Percentiles rank a stretch among this genome's conserved stretches.
phyloP scores from a whole-genome alignment of 2,329 filamentous ascomycete species.

The Scopulariopsis brevicaulis region DNA sequence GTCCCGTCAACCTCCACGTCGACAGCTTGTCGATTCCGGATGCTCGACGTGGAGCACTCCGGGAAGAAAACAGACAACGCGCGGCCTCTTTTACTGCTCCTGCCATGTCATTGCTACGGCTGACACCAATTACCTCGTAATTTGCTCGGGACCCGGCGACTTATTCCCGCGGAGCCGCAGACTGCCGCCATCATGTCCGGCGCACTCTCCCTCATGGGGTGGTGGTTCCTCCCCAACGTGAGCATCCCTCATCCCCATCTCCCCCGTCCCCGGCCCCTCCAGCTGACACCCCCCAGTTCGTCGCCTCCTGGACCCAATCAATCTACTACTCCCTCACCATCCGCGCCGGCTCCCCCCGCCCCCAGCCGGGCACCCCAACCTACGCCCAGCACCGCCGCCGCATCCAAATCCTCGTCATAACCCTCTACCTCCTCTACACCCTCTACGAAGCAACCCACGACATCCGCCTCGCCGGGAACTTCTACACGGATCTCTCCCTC shows the following conservation, averaged over 20 bases:
- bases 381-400: slow-evolving; percentile 65
- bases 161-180: neutral
- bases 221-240: slow-evolving; percentile 37
- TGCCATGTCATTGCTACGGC: neutral
- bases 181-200: slow-evolving; percentile 22
- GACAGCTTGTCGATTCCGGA: neutral
- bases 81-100: neutral
- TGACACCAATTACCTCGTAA: neutral
- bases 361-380: slow-evolving; percentile 55
- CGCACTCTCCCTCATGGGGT: slow-evolving; percentile 33
- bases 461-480: slow-evolving; percentile 59
- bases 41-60: neutral
- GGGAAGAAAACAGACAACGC: neutral
- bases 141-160: neutral
- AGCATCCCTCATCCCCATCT: slow-evolving; percentile 7
- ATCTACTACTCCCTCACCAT: slow-evolving; percentile 83
- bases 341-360: slow-evolving; percentile 77
- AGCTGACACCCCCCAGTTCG: slow-evolving; percentile 41
- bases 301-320: slow-evolving; percentile 64
- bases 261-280: neutral
- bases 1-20: neutral
- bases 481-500: slow-evolving; percentile 68
- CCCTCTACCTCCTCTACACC: slow-evolving; percentile 79
- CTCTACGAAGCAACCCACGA: slow-evolving; percentile 86
- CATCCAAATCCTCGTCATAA: slow-evolving; percentile 75